Evolutionary conservation across 1,284 basidiomycete species (phyloP).

Genomic region (Pseudozyma thailandica): DNA sequence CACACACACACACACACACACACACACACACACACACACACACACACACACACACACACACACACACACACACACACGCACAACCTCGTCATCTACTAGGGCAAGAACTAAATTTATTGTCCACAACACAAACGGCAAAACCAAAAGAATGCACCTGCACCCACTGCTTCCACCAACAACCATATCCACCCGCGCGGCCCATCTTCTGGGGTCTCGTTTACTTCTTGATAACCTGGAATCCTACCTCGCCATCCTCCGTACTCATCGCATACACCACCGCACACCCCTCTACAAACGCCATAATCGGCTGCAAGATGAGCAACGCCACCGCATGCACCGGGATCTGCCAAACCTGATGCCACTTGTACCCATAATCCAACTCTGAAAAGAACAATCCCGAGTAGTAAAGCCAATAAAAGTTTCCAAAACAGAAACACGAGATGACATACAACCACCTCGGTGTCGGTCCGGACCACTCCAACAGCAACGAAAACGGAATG

Average conservation of each 20-base stretch:
- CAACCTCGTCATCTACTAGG: too few relatives aligned
- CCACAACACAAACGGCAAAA: background rate
- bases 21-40: too few relatives aligned
- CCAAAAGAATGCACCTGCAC: too few relatives aligned
- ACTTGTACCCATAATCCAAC: constrained; percentile 65
- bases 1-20: too few relatives aligned
- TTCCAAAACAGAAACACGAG: constrained; percentile 69
- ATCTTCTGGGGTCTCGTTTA: constrained; percentile 6
- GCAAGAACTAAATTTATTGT: too few relatives aligned
- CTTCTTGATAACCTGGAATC: constrained; percentile 51
- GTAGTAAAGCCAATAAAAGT: constrained; percentile 68
- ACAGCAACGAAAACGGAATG: constrained; percentile 66
- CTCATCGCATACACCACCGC: constrained; percentile 69
- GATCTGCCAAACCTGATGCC: constrained; percentile 65
- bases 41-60: too few relatives aligned
- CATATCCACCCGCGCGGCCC: too few relatives aligned
- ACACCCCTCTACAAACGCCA: constrained; percentile 68
- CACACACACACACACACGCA: too few relatives aligned
- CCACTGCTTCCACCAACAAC: too few relatives aligned
- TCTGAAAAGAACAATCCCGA: constrained; percentile 65
- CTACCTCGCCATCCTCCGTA: constrained; percentile 56
- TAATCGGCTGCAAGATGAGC: constrained; percentile 68
- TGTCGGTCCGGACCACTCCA: constrained; percentile 49
- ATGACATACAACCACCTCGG: constrained; percentile 69
- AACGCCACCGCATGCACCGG: constrained; percentile 64